phyloP scores from a whole-genome alignment of 352 stramenopile species.

The Lagenidium giganteum region DNA sequence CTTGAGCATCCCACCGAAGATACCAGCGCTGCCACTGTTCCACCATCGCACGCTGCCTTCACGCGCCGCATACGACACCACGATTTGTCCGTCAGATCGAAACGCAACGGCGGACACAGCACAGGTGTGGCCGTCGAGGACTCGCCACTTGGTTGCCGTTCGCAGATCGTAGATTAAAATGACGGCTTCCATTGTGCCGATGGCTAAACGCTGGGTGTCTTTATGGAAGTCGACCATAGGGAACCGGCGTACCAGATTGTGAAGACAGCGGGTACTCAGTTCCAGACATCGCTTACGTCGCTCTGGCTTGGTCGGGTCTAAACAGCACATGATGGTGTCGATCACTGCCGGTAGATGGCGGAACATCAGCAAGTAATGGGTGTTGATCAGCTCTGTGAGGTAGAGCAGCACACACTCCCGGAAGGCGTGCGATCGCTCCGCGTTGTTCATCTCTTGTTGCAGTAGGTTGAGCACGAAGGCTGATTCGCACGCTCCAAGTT shows the following conservation, averaged over 20 bases:
- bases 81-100: conserved; percentile 62
- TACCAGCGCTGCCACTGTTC: conserved; percentile 72
- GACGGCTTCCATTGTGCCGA: conserved; percentile 84
- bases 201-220: conserved; percentile 76
- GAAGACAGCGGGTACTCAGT: conserved; percentile 73
- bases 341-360: conserved; percentile 75
- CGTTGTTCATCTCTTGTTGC: conserved; percentile 82
- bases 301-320: conserved; percentile 83
- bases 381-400: conserved; percentile 79
- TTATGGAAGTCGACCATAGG: conserved; percentile 88
- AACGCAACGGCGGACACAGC: conserved; percentile 72
- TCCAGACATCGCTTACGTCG: conserved; percentile 70
- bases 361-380: conserved; percentile 80
- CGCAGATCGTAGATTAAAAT: conserved; percentile 87
- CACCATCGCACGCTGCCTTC: conserved; percentile 80
- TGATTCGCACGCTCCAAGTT: conserved; percentile 70
- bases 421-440: conserved; percentile 57
- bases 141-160: conserved; percentile 85
- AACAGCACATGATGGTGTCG: conserved; percentile 81
- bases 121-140: conserved; percentile 74
- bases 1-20: conserved; percentile 84
- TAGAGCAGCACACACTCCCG: conserved; percentile 74
- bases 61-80: conserved; percentile 78
- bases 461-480: conserved; percentile 73
- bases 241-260: conserved; percentile 78